Evolutionary conservation across 2,329 filamentous ascomycete genomes (phyloP), one percentile per base, ranked within the genome.

Genomic region (Epichloe aotearoae): DNA sequence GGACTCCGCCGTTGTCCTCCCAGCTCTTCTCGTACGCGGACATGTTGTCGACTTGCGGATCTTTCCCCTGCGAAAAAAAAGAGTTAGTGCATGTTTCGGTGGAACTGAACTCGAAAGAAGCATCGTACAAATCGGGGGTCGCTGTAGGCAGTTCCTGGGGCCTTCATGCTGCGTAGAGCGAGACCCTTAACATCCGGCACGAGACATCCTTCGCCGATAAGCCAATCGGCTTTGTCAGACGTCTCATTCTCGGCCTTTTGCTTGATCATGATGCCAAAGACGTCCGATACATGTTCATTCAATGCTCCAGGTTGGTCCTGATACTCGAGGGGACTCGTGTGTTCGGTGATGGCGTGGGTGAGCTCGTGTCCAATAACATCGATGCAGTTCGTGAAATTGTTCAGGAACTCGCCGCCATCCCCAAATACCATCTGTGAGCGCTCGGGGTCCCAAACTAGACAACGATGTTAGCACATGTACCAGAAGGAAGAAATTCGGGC

Each of bases 281-380:
- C 72, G 55, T 80, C 77, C 0, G 76, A 73, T 34, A 79, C 56
- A 55, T 76, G 73, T 61, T 80, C 77, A 53, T 80, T 80, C 39
- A 80, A 64, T 14, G 76, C 76, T 17, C 77, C 77, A 14, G 72
- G 63, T 59, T 80, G 72, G 38, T 66, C 70, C n/a, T 61, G 56
- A 57, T 80, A 80, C 47, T 71, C 63, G 8, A 80, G 68, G 1
- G 70, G 69, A 11, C 69, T 69, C 3, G 72, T 74, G 58, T 74
- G 65, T 55, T 77, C 69, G 0, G 71, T 75, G 19, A 80, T 67
- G 30, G 73, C 76, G 56, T 80, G 77, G 38, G 74, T 78, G 19
- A 79, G 63, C 56, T 80, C 77, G 55, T 79, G 76, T 3, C 73
- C 76, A 51, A 80, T 77, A 49, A 80, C 74, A 54, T 80, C 77